phyloP scores from a whole-genome alignment of 2,329 filamentous ascomycete genomes.

The Juglanconis sp. region DNA sequence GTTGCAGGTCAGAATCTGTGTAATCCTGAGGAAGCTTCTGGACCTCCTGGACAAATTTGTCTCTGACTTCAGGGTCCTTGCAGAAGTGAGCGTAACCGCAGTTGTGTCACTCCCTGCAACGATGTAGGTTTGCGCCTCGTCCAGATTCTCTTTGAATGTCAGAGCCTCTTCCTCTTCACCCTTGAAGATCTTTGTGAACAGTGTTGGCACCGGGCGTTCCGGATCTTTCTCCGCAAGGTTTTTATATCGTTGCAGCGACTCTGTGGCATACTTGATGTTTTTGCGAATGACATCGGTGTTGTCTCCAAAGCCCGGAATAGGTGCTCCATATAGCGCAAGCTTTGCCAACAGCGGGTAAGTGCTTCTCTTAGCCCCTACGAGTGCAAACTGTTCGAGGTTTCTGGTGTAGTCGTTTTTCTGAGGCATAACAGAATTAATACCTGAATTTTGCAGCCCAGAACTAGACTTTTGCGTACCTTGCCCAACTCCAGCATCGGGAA shows the following conservation, averaged over 20 bases:
- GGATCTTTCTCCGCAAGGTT: slow-evolving; percentile 4
- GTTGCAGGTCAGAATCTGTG: slow-evolving; percentile 30
- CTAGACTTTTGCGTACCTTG: slow-evolving; percentile 31
- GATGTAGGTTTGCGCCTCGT: slow-evolving; percentile 43
- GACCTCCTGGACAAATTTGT: slow-evolving; percentile 33
- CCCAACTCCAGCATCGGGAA: slow-evolving; percentile 50
- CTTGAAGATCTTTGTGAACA: slow-evolving; percentile 36
- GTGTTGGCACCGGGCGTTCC: slow-evolving; percentile 23
- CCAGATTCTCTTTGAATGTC: slow-evolving; percentile 31
- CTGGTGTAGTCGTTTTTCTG: slow-evolving; percentile 40
- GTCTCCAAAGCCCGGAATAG: slow-evolving; percentile 10
- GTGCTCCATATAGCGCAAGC: background rate
- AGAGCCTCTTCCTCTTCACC: slow-evolving; percentile 28
- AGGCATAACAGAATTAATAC: background rate
- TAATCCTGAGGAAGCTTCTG: slow-evolving; percentile 30
- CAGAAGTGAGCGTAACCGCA: slow-evolving; percentile 44
- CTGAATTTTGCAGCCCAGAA: background rate
- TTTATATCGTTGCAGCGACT: slow-evolving; percentile 5
- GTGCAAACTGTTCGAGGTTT: slow-evolving; percentile 32
- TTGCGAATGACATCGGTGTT: background rate
- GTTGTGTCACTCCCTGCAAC: slow-evolving; percentile 52
- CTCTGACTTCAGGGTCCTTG: slow-evolving; percentile 26
- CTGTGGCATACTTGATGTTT: background rate
- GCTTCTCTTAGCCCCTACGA: slow-evolving; percentile 22
- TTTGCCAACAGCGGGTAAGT: slow-evolving; percentile 27